Conservation (phyloP, 1,284 basidiomycete genomes). For the Vanrija sp. region DNA sequence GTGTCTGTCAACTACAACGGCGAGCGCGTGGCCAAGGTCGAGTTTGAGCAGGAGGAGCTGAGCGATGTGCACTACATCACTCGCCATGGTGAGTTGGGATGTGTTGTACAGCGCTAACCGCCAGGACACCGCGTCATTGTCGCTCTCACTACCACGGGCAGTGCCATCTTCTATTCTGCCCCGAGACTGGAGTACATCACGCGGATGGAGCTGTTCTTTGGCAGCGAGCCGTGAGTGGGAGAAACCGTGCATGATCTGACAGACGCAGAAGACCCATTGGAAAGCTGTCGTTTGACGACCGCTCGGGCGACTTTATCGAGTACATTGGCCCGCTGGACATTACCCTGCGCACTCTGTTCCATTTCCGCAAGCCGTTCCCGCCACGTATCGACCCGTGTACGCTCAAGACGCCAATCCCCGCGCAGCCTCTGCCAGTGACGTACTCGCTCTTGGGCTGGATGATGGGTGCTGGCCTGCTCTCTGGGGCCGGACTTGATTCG, state of each 20-base stretch:
- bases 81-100: slow-evolving; percentile 55
- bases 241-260: too few species aligned
- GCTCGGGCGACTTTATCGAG: slow-evolving; percentile 49
- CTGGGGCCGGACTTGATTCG: slow-evolving; percentile 43
- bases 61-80: slow-evolving; percentile 57
- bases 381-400: slow-evolving; percentile 42
- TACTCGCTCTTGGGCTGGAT: slow-evolving; percentile 44
- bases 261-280: slow-evolving; percentile 37
- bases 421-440: slow-evolving; percentile 40
- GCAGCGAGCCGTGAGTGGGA: slow-evolving; percentile 22
- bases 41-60: slow-evolving; percentile 56
- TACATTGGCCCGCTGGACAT: slow-evolving; percentile 43
- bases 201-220: slow-evolving; percentile 38
- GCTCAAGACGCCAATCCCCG: slow-evolving; percentile 30
- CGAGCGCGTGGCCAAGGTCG: slow-evolving; percentile 49
- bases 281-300: slow-evolving; percentile 42
- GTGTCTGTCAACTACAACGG: slow-evolving; percentile 49
- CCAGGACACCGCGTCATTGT: slow-evolving; percentile 56
- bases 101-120: neutral
- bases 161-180: slow-evolving; percentile 63
- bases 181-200: slow-evolving; percentile 54
- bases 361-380: slow-evolving; percentile 47
- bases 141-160: slow-evolving; percentile 58
- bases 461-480: slow-evolving; percentile 47
- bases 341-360: slow-evolving; percentile 48